phyloP scores from a whole-genome alignment of 768 basidiomycete genomes.

The Tremella mesenterica region DNA sequence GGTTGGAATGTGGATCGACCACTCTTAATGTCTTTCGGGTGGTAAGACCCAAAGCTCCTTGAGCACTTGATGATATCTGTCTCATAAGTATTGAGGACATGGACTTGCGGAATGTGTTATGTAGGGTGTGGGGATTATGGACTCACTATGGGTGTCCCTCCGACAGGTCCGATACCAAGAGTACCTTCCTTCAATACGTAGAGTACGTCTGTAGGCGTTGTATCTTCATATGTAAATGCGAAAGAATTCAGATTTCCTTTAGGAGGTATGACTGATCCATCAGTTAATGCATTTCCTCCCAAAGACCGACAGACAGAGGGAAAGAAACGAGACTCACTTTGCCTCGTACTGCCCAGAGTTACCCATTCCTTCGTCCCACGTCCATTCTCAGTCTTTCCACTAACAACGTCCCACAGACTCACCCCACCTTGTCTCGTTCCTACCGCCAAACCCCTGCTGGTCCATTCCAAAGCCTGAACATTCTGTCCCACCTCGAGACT shows the following conservation, averaged over 20 bases:
- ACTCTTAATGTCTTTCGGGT: neutral
- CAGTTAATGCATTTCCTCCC: neutral
- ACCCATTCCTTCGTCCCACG: constrained; percentile 23
- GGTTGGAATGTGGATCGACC: neutral
- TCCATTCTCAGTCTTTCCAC: constrained; percentile 2
- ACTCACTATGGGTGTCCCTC: neutral
- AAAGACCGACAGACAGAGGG: too few relatives aligned
- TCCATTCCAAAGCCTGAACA: constrained; percentile 28
- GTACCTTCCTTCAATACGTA: constrained; percentile 36
- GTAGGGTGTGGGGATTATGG: too few relatives aligned
- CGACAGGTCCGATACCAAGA: constrained; percentile 33
- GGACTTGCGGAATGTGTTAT: too few relatives aligned
- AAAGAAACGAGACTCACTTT: constrained; percentile 21
- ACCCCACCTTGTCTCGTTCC: constrained; percentile 39
- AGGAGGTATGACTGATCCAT: constrained; percentile 25
- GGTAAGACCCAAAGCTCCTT: neutral
- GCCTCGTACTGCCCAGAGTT: constrained; percentile 22
- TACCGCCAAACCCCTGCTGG: constrained; percentile 21
- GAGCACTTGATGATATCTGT: neutral
- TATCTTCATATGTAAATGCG: constrained; percentile 16
- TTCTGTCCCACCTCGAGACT: constrained; percentile 28
- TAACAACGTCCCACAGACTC: constrained; percentile 32
- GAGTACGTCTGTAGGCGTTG: constrained; percentile 20
- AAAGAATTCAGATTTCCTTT: constrained; percentile 30
- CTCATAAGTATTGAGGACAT: neutral